Conservation (phyloP, 345 rosid species). For the Bruguiera sexangula region DNA sequence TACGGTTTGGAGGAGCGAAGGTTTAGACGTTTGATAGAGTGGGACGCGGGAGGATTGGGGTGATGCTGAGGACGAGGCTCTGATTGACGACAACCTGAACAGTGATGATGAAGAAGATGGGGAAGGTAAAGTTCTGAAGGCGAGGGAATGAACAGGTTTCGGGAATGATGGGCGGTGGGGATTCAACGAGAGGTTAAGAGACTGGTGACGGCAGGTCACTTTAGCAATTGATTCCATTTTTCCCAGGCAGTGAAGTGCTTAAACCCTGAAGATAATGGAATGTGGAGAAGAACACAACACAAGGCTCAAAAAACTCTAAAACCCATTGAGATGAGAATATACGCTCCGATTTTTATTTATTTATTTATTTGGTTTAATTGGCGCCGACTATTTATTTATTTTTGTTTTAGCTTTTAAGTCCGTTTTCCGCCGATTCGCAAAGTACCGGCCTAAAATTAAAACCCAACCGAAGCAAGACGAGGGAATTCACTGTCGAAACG, state of each 20-base stretch:
- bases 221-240: conserved; percentile 59
- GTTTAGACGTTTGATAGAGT: conserved; percentile 17
- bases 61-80: conserved; percentile 41
- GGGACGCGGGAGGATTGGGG: conserved; percentile 15
- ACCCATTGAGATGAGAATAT: no score
- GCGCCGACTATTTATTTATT: no score
- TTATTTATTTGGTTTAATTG: no score
- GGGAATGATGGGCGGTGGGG: conserved; percentile 37
- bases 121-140: conserved; percentile 31
- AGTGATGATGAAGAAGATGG: conserved; percentile 25
- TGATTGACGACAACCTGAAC: conserved; percentile 36
- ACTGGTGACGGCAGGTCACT: conserved; percentile 36
- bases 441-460: no score
- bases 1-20: conserved; percentile 27
- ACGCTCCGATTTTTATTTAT: no score
- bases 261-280: conserved; percentile 33
- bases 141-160: conserved; percentile 30
- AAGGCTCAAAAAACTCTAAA: neutral
- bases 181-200: conserved; percentile 44
- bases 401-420: no score
- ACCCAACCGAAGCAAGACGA: no score
- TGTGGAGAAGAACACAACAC: neutral
- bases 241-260: conserved; percentile 7
- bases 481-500: no score
- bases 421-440: no score